These are phyloP conservation scores for Cyclotella atomus DNA, from an alignment of 108 stramenopile species.

Conservation along the genomic window DNA sequence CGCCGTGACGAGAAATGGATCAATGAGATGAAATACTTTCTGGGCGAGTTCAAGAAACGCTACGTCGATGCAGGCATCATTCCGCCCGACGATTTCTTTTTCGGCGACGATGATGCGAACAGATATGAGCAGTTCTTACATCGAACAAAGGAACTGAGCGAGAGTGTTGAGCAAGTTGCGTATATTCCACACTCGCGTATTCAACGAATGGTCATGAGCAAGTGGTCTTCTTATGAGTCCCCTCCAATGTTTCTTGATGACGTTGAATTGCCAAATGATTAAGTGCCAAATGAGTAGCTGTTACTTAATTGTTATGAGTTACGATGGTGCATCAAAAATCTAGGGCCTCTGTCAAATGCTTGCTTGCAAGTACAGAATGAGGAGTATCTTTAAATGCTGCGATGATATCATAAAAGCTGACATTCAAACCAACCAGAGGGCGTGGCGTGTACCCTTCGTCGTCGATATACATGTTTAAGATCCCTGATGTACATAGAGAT, in stretches of 20 bases:
- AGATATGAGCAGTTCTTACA: conserved; percentile 56
- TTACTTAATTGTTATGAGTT: too few species aligned
- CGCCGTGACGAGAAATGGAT: conserved; percentile 85
- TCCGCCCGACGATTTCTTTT: conserved; percentile 79
- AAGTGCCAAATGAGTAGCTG: too few species aligned
- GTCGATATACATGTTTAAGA: conserved; percentile 48
- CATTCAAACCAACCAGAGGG: conserved; percentile 60
- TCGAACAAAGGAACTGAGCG: conserved; percentile 49
- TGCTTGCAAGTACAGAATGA: conserved; percentile 57
- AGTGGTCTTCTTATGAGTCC: conserved; percentile 16
- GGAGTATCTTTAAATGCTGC: conserved; percentile 58
- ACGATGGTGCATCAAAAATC: conserved; percentile 28
- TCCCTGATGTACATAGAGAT: conserved; percentile 21
- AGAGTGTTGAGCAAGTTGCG: conserved; percentile 53
- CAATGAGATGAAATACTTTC: conserved; percentile 79
- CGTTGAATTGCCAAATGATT: conserved; percentile 3
- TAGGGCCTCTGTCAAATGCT: conserved; percentile 47
- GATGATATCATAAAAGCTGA: conserved; percentile 64
- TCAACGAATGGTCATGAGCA: conserved; percentile 43
- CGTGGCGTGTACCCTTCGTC: conserved; percentile 27
- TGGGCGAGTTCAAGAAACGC: conserved; percentile 62
- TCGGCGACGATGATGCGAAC: conserved; percentile 33
- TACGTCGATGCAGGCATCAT: conserved; percentile 57
- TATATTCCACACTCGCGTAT: conserved; percentile 34
- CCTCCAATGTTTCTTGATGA: conserved; percentile 49